Evolutionary conservation across 306 rosid genomes (phyloP).

Genomic region (Leucaena leucocephala): DNA sequence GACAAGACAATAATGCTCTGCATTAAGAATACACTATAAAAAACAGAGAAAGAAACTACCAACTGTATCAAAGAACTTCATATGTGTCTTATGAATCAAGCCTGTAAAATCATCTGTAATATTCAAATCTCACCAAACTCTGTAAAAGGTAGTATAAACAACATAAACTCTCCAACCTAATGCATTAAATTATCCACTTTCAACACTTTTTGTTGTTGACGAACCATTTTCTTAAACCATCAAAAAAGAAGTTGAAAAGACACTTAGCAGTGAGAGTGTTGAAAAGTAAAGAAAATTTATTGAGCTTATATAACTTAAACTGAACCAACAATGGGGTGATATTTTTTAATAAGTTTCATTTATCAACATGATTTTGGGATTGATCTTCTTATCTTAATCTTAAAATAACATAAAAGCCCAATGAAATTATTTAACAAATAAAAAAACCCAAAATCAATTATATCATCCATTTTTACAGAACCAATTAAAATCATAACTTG

Average conservation of each 20-base stretch:
- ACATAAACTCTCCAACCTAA: constrained; percentile 21
- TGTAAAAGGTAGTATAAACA: constrained; percentile 9
- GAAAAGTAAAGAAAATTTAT: background rate
- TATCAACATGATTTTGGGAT: background rate
- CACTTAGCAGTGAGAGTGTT: background rate
- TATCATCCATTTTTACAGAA: background rate
- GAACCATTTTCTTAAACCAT: background rate
- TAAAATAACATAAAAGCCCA: background rate
- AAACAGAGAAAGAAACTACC: background rate
- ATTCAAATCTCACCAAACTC: constrained; percentile 24
- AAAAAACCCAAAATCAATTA: background rate
- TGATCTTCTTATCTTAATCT: background rate
- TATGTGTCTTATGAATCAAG: background rate
- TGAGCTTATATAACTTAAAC: background rate
- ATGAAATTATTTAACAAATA: background rate
- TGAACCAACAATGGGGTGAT: background rate
- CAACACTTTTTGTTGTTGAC: constrained; percentile 22
- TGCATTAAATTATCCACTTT: constrained; percentile 17
- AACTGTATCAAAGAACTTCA: constrained; percentile 1
- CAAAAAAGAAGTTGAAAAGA: background rate
- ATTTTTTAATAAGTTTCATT: background rate
- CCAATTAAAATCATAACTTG: background rate
- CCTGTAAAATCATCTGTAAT: constrained; percentile 2
- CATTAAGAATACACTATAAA: constrained; percentile 13
- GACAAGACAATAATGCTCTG: constrained; percentile 1